Evolutionary conservation across 176 grass and related monocot genomes (phyloP), one percentile per base, ranked within the genome.

Genomic region (Bromus sterilis): DNA sequence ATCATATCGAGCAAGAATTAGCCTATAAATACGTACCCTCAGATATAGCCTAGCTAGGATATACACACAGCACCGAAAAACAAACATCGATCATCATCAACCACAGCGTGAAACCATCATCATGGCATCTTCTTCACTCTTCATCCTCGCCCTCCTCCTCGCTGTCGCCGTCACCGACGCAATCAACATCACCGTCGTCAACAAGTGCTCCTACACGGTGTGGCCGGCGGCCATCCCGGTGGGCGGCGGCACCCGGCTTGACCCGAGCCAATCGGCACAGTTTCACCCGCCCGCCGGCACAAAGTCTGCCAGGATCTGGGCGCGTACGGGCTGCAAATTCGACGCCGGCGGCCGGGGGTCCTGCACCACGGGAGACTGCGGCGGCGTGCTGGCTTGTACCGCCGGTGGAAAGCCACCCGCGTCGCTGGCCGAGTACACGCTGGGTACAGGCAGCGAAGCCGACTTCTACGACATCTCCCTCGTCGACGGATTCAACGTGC

Each of bases 381-480:
- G 73, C 18, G 91, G 91, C 2, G 39, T 79, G 49, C 78, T 94
- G 5, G 40, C 4, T 6, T 94, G 91, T 82, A 66, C 67, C 0
- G 61, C 12, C 5, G 83, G 66, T 28, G 88, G 85, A 11, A 67
- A 48, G 18, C 14, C 91, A 0, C 91, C 91, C 0, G 82, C 82
- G 74, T 88, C 85, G 11, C 68, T 94, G 20, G 91, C 85, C 16
- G 91, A 91, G 67, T 88, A 35, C 51, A 60, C 75, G 25, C 74
- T 88, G 2, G 75, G 79, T 21, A 76, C 85, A 44, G 51, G 44
- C 66, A 18, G 28, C 24, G 43, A n/a, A 41, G 4, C 30, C 16
- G 91, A 94, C 78, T 94, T 71, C 82, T 85, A 85, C 55, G 91
- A 94, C 82, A 55, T 94, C 81, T 94, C 91, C 69, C 83, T 91